A percentile compares a stretch with the other conserved stretches of the same genome.
These are phyloP conservation scores for Santalum album DNA, from an alignment of 164 flowering plant genomes.

Conservation along the genomic window DNA sequence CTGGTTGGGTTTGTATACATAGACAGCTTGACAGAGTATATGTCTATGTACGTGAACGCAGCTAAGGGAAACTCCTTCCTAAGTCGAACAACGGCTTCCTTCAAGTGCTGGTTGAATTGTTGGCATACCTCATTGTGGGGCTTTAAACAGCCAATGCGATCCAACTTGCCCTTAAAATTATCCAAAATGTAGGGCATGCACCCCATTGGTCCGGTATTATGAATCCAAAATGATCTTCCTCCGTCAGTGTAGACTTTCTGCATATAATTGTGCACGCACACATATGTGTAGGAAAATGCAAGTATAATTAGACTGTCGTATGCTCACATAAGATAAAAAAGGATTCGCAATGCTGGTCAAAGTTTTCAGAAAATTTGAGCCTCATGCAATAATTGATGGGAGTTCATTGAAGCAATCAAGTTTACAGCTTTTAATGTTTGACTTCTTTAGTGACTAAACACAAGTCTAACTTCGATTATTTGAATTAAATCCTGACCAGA, in stretches of 20 bases:
- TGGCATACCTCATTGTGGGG: slow-evolving; percentile 29
- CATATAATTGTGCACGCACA: background rate
- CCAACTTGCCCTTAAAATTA: background rate
- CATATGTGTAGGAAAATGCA: too few species aligned
- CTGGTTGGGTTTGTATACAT: slow-evolving; percentile 14
- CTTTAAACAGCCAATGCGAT: background rate
- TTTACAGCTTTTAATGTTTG: too few species aligned
- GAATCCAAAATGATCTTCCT: background rate
- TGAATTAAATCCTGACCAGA: too few species aligned
- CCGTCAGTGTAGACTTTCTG: background rate
- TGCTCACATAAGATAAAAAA: too few species aligned
- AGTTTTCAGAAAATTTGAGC: too few species aligned
- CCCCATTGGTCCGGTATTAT: background rate
- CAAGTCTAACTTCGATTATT: too few species aligned
- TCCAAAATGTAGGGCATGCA: background rate
- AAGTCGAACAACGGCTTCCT: slow-evolving; percentile 23
- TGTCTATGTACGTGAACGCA: slow-evolving; percentile 29
- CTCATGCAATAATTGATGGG: too few species aligned
- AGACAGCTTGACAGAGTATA: slow-evolving; percentile 31
- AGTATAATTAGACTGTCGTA: too few species aligned
- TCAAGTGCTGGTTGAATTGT: slow-evolving; percentile 26
- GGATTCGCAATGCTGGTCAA: too few species aligned
- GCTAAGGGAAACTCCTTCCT: slow-evolving; percentile 27
- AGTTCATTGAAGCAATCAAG: too few species aligned
- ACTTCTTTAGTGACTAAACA: too few species aligned